phyloP scores from a whole-genome alignment of 1,284 basidiomycete species.

The Puccinia sorghi region DNA sequence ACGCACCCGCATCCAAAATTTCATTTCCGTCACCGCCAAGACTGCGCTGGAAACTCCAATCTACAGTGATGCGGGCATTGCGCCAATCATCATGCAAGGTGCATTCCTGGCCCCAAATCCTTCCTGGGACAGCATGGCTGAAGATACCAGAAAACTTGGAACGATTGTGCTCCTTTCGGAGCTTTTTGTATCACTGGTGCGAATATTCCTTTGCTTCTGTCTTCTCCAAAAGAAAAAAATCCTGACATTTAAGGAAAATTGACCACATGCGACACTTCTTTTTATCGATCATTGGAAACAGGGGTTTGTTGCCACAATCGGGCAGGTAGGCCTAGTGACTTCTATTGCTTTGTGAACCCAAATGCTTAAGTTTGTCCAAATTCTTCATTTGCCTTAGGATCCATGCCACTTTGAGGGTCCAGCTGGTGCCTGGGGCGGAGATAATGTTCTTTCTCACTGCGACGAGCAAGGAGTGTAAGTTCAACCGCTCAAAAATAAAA shows the following conservation, averaged over 20 bases:
- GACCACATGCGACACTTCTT: neutral
- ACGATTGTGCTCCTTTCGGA: constrained; percentile 20
- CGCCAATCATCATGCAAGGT: constrained; percentile 27
- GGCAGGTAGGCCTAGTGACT: neutral
- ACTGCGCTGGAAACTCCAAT: constrained; percentile 23
- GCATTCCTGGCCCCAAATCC: constrained; percentile 31
- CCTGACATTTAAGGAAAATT: neutral
- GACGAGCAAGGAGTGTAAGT: constrained; percentile 35
- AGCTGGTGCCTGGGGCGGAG: constrained; percentile 32
- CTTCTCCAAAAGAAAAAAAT: neutral
- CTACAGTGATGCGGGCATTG: constrained; percentile 29
- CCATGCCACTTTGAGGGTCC: constrained; percentile 29
- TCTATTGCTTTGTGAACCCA: neutral
- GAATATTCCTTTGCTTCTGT: neutral
- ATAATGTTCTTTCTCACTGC: constrained; percentile 26
- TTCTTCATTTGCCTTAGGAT: constrained; percentile 27
- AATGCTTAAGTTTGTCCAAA: neutral
- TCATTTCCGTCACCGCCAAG: constrained; percentile 19
- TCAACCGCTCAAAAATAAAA: neutral
- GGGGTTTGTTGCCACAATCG: constrained; percentile 40
- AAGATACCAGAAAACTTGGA: constrained; percentile 16
- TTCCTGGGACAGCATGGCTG: neutral
- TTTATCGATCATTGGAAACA: neutral
- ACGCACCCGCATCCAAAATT: constrained; percentile 7
- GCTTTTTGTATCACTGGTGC: constrained; percentile 20